Evolutionary conservation across 2,329 filamentous ascomycete species (phyloP).

Genomic region (Phyllosticta citriasiana): DNA sequence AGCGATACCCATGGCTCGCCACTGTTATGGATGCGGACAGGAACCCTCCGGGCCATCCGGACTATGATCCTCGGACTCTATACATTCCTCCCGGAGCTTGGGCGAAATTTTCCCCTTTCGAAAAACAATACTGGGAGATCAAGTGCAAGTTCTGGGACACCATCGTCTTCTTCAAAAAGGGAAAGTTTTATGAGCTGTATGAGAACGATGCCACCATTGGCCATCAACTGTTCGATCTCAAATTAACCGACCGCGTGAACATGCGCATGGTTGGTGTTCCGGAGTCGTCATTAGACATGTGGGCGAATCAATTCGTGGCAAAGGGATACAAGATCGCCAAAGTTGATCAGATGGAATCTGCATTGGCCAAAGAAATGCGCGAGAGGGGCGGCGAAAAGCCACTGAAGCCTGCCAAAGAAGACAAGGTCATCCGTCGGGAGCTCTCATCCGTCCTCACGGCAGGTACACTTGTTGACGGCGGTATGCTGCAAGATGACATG

Average conservation of each 20-base stretch:
- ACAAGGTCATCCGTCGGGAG: constrained; percentile 89
- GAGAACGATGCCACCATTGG: constrained; percentile 96
- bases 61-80: constrained; percentile 86
- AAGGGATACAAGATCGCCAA: constrained; percentile 96
- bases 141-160: constrained; percentile 98
- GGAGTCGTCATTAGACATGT: constrained; percentile 88
- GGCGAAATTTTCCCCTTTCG: constrained; percentile 80
- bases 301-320: constrained; percentile 96
- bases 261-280: constrained; percentile 99
- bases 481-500: constrained; percentile 97
- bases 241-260: constrained; percentile 94
- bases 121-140: constrained; percentile 99
- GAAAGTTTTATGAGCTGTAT: constrained; percentile 97
- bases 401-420: constrained; percentile 57
- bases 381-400: constrained; percentile 58
- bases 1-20: constrained; percentile 84
- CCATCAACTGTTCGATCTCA: constrained; percentile 93
- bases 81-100: constrained; percentile 76
- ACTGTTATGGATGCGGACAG: constrained; percentile 76
- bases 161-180: constrained; percentile 99
- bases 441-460: constrained; percentile 83
- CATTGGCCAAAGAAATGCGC: constrained; percentile 96
- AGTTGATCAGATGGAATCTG: constrained; percentile 94
- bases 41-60: constrained; percentile 66
- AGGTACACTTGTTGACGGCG: constrained; percentile 86